These are phyloP conservation scores for Bolboschoenoplectus hybrid DNA, from an alignment of 202 grass and related monocot genomes.

Conservation along the genomic window DNA sequence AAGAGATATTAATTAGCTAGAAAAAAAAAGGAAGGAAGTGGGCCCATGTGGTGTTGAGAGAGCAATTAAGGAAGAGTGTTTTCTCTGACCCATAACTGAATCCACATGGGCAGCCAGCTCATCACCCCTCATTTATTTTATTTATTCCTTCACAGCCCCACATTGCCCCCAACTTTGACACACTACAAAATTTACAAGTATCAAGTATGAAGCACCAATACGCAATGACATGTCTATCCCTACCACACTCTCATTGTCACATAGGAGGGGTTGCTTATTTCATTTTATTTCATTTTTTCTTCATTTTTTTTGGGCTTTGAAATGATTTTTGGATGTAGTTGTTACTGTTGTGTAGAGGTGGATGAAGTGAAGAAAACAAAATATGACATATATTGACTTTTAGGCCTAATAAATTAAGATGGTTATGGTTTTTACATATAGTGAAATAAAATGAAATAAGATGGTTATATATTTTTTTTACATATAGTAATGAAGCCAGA, in stretches of 20 bases:
- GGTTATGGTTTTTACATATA: no score
- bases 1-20: neutral
- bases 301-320: neutral
- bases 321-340: no score
- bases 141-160: neutral
- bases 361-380: no score
- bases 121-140: neutral
- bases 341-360: no score
- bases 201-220: neutral
- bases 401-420: no score
- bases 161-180: neutral
- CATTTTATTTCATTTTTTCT: neutral
- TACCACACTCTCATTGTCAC: neutral
- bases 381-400: no score
- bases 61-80: neutral
- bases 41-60: neutral
- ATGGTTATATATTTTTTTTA: no score
- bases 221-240: neutral
- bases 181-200: neutral
- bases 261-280: neutral
- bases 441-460: no score
- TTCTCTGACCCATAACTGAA: neutral
- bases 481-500: no score
- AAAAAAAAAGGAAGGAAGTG: neutral
- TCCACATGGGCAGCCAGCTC: conserved; percentile 30